Conservation (phyloP, 441 rosid species). For the Macaranga tanarius region DNA sequence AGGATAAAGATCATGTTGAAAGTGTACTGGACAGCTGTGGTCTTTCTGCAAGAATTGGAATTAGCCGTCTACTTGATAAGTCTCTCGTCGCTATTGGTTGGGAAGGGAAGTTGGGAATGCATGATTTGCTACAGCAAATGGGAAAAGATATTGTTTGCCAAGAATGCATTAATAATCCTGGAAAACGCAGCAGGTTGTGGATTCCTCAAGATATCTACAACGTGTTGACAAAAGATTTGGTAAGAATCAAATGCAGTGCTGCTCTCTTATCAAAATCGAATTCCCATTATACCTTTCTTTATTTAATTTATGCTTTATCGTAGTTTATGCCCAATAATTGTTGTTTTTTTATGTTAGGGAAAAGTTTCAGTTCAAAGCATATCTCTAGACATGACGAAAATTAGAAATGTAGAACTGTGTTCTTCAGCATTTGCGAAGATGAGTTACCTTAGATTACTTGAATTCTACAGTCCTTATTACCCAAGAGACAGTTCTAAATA, state of each 20-base stretch:
- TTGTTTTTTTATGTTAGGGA: neutral
- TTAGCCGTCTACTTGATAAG: slow-evolving; percentile 8
- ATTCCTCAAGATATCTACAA: neutral
- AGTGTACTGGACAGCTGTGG: neutral
- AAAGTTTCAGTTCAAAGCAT: slow-evolving; percentile 8
- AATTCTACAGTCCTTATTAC: no score
- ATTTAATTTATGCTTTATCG: neutral
- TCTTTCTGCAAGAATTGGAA: neutral
- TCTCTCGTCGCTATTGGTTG: slow-evolving; percentile 1
- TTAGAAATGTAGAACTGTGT: neutral
- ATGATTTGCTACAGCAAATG: slow-evolving; percentile 42
- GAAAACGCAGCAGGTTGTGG: slow-evolving; percentile 24
- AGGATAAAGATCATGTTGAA: neutral
- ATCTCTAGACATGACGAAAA: neutral
- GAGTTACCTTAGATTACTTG: slow-evolving; percentile 1
- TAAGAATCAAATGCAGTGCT: neutral
- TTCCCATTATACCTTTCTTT: neutral
- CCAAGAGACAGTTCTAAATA: no score
- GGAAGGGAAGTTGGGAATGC: slow-evolving; percentile 29
- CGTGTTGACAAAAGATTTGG: slow-evolving; percentile 15
- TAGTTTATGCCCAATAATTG: neutral
- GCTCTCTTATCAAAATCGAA: neutral
- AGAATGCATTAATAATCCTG: slow-evolving; percentile 21
- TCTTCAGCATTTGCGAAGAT: neutral
- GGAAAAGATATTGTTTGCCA: slow-evolving; percentile 35